Base-by-base conservation (phyloP, 345 rosid genomes). In the Brassica napus region DNA sequence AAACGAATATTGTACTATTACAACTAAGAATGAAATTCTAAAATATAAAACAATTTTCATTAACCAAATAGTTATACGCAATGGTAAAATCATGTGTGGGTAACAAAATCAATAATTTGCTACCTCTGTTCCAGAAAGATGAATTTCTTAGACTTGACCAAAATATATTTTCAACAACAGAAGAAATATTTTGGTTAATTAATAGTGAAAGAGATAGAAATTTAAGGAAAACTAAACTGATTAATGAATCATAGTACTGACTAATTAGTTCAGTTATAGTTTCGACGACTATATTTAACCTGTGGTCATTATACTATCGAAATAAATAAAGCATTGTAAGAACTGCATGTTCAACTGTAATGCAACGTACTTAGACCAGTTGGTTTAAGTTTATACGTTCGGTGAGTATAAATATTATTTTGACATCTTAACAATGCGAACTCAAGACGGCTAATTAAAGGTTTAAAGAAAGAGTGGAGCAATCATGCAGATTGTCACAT, bases 401-500 rank as follows among this genome's bases (percentile, higher is more conserved):
- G 69, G 80, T 75, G 21, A 57, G 37, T 63, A 75, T 15, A 62
- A 74, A 6, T 35, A 54, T 4, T 10, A 69, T 42, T 55, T 28
- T 35, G 70, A 62, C 37, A 35, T 14, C 5, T 52, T 74, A 55
- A 80, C 65, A 75, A 75, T 80, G 83, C 63, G 73, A 75, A 57
- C 32, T 70, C 24, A 52, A 80, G 54, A 70, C 44, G 76, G 80
- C 65, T 10, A 66, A 77, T 60, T 30, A 64, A 68, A 62, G 78
- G 70, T 8, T 24, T 72, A 64, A 55, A 74, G 68, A 80, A 64
- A 73, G 64, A 67, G 78, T 80, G 65, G 32, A 72, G 61, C 79
- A 70, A 75, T 75, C 69, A 81, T 81, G 76, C 57, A 81, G 37
- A 64, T 64, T 71, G 57, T 32, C 83, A 81, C 83, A 80, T 80